Evolutionary conservation across 192 early-diverging fungal genomes (phyloP), one percentile per base, ranked within the genome.

Genomic region (Kappamyces sp.): DNA sequence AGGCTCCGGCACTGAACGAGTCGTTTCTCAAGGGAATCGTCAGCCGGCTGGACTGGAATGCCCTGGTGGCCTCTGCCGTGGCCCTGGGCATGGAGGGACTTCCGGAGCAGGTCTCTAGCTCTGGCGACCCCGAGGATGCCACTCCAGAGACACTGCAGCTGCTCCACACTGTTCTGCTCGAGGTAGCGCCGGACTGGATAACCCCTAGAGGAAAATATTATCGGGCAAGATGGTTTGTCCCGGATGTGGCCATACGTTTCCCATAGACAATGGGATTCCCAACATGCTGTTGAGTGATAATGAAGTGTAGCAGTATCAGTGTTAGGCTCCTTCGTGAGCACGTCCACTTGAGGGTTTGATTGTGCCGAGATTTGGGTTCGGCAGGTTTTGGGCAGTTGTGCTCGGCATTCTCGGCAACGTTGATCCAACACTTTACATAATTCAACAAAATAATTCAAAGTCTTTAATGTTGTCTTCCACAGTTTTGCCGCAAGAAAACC

Each of bases 181-280:
- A 94, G 80, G 92, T 91, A 77, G 57, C 36, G 2, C 11, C 34
- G n/a, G 41, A 11, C 31, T 60, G 31, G 34, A 40, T 39, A 14
- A 49, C 9, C 30, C 39, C 3, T 37, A 93, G 90, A 86, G 81
- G 2, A 82, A 90, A 50, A 77, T 98, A 45, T 84, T 85, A 63
- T 79, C 86, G 45, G 96, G 91, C 42, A 75, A 78, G 66, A 98
- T 98, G 96, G 69, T 90, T 2, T 98, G 96, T 70, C 76, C 82
- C 35, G 88, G 85, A 43, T 98, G 96, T 69, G 69, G 70, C 34
- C 96, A 94, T 65, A 86, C 89, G 30, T 98, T 91, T 71, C 80
- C 84, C 47, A 91, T 98, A 67, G 88, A 82, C 46, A 88, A 96
- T 64, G 91, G 92, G 33, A 89, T 98, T 59, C 93, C 96, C 35